A percentile compares a stretch with the other conserved stretches of the same genome.
Conservation (phyloP, 148 eudicot genomes). For the Silene conica region DNA sequence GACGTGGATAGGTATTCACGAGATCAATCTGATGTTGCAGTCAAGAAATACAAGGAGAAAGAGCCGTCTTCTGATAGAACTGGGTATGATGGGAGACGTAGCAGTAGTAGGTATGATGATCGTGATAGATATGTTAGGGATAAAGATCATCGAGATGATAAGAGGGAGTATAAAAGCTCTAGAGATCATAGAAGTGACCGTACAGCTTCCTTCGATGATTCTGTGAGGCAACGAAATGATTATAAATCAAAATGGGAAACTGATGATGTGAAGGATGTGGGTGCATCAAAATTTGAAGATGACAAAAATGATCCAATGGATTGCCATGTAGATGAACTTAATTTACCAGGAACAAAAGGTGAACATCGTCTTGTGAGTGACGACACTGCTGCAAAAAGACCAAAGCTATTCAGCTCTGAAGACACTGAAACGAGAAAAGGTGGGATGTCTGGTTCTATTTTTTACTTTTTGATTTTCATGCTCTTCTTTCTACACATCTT, state of each 20-base stretch:
- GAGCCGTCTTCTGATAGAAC: conserved; percentile 25
- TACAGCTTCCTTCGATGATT: conserved; percentile 40
- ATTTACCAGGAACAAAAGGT: conserved; percentile 29
- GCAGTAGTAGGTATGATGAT: conserved; percentile 32
- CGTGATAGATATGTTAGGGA: conserved; percentile 45
- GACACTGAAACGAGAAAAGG: conserved; percentile 33
- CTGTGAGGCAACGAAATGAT: conserved; percentile 34
- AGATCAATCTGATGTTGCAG: conserved; percentile 44
- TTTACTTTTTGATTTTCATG: not conserved
- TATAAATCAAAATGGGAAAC: conserved; percentile 37
- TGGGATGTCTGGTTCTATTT: conserved; percentile 21
- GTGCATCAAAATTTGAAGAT: conserved; percentile 29
- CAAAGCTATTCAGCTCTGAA: conserved; percentile 39
- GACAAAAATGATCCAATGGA: conserved; percentile 37
- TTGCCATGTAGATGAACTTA: conserved; percentile 28
- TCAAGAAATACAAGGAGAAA: conserved; percentile 34
- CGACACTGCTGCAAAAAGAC: conserved; percentile 49
- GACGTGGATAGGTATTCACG: conserved; percentile 51
- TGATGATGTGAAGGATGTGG: conserved; percentile 37
- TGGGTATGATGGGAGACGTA: conserved; percentile 41
- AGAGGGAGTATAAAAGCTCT: conserved; percentile 44
- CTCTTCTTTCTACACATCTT: conserved; percentile 15
- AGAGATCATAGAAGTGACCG: conserved; percentile 44
- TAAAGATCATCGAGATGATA: conserved; percentile 52
- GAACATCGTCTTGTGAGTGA: conserved; percentile 31